Evolutionary conservation across 192 early-diverging fungal genomes (phyloP).

Genomic region (Entomortierella beljakovae): DNA sequence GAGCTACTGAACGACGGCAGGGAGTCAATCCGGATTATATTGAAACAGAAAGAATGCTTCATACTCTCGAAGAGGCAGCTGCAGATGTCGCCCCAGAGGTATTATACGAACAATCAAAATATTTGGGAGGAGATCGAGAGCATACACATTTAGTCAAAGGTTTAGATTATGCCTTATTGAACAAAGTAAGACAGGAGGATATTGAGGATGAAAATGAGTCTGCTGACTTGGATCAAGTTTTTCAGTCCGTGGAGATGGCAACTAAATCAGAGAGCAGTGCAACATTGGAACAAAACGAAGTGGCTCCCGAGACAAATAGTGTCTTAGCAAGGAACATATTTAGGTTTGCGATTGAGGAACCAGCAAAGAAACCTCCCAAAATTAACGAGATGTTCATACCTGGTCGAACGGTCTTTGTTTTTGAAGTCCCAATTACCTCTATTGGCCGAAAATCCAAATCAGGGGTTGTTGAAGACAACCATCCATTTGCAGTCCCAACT

Average conservation of each 20-base stretch:
- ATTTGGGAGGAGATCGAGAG: slow-evolving; percentile 85
- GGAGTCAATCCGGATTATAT: slow-evolving; percentile 74
- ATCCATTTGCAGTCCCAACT: slow-evolving; percentile 72
- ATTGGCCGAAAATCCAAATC: slow-evolving; percentile 50
- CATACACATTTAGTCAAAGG: slow-evolving; percentile 96
- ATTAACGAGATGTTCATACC: slow-evolving; percentile 79
- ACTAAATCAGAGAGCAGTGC: slow-evolving; percentile 6
- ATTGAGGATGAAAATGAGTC: slow-evolving; percentile 54
- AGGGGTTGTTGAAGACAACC: slow-evolving; percentile 55
- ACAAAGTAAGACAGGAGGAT: slow-evolving; percentile 75
- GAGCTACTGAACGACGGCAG: slow-evolving; percentile 90
- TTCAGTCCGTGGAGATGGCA: slow-evolving; percentile 56
- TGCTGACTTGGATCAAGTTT: slow-evolving; percentile 56
- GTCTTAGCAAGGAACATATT: slow-evolving; percentile 63
- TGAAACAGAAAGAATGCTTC: slow-evolving; percentile 71
- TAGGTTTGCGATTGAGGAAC: slow-evolving; percentile 53
- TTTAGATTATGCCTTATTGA: slow-evolving; percentile 85
- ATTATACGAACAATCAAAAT: slow-evolving; percentile 86
- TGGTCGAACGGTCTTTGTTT: slow-evolving; percentile 82
- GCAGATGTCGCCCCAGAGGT: slow-evolving; percentile 60
- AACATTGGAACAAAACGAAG: slow-evolving; percentile 24
- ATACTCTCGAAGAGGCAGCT: slow-evolving; percentile 55
- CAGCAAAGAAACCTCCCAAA: slow-evolving; percentile 53
- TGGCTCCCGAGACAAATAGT: slow-evolving; percentile 54
- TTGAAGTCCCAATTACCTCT: slow-evolving; percentile 63